phyloP scores from a whole-genome alignment of 1,284 basidiomycete genomes.

The Sparassis latifolia region DNA sequence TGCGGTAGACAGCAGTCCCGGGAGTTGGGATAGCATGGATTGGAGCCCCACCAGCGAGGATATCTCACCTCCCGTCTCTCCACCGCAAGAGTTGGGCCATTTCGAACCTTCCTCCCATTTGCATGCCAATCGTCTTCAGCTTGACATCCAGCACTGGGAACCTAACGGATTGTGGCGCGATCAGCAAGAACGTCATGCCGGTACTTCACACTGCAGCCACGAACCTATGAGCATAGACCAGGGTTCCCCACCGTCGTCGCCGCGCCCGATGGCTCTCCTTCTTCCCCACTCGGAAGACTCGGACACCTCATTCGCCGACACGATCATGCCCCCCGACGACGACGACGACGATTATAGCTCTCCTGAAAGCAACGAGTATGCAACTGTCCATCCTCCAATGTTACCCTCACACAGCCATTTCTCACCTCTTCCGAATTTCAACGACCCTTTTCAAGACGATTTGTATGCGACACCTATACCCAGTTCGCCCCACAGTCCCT shows the following conservation, averaged over 20 bases:
- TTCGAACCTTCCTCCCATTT: neutral
- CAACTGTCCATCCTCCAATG: constrained; percentile 1
- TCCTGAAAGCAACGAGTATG: too few species aligned
- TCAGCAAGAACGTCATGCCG: neutral
- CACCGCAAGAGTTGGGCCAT: neutral
- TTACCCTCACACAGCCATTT: constrained; percentile 13
- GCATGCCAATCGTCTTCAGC: neutral
- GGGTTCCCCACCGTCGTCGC: constrained; percentile 3
- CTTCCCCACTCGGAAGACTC: constrained; percentile 12
- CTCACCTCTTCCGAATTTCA: constrained; percentile 11
- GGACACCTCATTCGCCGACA: constrained; percentile 13
- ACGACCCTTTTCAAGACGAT: constrained; percentile 8
- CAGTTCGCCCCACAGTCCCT: constrained; percentile 12
- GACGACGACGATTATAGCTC: constrained; percentile 2
- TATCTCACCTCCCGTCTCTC: too few species aligned
- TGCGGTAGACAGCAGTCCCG: constrained; percentile 1
- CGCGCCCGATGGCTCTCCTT: constrained; percentile 6
- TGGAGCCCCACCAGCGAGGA: constrained; percentile 5
- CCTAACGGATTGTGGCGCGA: neutral
- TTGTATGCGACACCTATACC: constrained; percentile 15
- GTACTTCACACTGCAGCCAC: neutral
- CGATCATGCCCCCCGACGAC: constrained; percentile 16
- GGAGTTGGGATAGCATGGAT: constrained; percentile 5
- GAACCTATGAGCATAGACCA: constrained; percentile 8
- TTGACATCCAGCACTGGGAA: neutral